phyloP scores from a whole-genome alignment of 805 yeast species.

The Scheffersomyces stipitis region DNA sequence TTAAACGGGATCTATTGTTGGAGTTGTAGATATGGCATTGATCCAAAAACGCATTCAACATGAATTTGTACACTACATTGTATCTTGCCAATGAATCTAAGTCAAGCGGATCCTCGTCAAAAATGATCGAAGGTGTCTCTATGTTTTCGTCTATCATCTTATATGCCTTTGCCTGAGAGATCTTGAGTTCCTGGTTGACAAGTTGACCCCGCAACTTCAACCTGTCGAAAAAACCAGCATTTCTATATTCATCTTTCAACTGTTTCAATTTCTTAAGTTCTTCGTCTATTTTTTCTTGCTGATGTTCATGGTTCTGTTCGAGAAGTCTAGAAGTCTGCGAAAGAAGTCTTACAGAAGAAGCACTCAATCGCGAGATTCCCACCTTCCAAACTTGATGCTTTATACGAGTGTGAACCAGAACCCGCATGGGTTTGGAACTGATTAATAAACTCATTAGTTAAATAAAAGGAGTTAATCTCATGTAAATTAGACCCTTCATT shows the following conservation, averaged over 20 bases:
- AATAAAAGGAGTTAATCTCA: too few relatives aligned
- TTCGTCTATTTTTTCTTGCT: slow-evolving; percentile 13
- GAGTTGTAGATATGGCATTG: slow-evolving; percentile 19
- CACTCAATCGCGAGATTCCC: too few relatives aligned
- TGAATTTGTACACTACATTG: slow-evolving; percentile 15
- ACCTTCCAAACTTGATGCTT: too few relatives aligned
- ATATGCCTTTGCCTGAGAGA: slow-evolving; percentile 18
- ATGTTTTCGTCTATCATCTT: slow-evolving; percentile 11
- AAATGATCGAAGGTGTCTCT: slow-evolving; percentile 14
- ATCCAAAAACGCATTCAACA: slow-evolving; percentile 23
- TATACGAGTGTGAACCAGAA: too few relatives aligned
- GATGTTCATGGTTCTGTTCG: neutral
- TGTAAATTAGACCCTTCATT: too few relatives aligned
- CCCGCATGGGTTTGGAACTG: too few relatives aligned
- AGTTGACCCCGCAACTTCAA: slow-evolving; percentile 21
- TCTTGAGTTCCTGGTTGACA: slow-evolving; percentile 21
- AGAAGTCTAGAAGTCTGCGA: too few relatives aligned
- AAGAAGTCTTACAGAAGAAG: too few relatives aligned
- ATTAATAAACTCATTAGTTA: too few relatives aligned
- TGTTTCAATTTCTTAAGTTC: slow-evolving; percentile 24
- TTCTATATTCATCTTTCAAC: slow-evolving; percentile 19
- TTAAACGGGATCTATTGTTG: slow-evolving; percentile 6
- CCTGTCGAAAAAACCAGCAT: slow-evolving; percentile 25
- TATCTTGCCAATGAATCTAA: slow-evolving; percentile 13
- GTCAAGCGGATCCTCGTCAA: slow-evolving; percentile 21